Percentiles rank a stretch among this genome's conserved stretches.
These are phyloP conservation scores for Heliamphora pulchella DNA, from an alignment of 179 eudicot genomes.

Conservation along the genomic window DNA sequence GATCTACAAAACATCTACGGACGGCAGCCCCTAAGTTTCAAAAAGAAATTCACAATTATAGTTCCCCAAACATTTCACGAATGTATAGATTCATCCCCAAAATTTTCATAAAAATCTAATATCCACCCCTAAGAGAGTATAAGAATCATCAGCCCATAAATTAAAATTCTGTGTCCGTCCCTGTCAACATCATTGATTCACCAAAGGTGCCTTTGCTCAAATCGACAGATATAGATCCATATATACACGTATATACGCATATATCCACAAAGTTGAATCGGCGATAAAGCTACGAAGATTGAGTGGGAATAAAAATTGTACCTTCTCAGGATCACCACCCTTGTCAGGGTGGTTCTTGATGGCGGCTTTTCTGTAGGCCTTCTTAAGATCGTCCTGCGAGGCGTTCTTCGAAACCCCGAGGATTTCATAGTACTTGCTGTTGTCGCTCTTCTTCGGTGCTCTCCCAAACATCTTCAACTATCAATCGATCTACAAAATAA, in stretches of 20 bases:
- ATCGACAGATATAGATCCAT: not conserved
- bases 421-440: constrained; percentile 40
- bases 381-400: constrained; percentile 41
- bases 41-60: too few relatives aligned
- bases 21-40: too few relatives aligned
- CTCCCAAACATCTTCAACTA: constrained; percentile 55
- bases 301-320: not conserved
- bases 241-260: not conserved
- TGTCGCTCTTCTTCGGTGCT: constrained; percentile 43
- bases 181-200: too few relatives aligned
- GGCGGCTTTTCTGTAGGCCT: constrained; percentile 47
- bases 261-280: not conserved
- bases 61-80: too few relatives aligned
- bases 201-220: too few relatives aligned
- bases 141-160: too few relatives aligned
- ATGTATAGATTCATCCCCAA: too few relatives aligned
- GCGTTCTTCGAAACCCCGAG: constrained; percentile 47
- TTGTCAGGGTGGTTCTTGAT: constrained; percentile 53
- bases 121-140: too few relatives aligned
- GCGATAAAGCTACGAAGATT: not conserved
- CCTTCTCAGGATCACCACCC: constrained; percentile 59
- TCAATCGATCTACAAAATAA: constrained; percentile 13
- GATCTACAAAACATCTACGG: too few relatives aligned
- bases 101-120: too few relatives aligned
- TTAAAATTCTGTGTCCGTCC: too few relatives aligned